These are phyloP conservation scores for Metschnikowia arizonensis DNA, from an alignment of 805 yeast species.

Conservation along the genomic window DNA sequence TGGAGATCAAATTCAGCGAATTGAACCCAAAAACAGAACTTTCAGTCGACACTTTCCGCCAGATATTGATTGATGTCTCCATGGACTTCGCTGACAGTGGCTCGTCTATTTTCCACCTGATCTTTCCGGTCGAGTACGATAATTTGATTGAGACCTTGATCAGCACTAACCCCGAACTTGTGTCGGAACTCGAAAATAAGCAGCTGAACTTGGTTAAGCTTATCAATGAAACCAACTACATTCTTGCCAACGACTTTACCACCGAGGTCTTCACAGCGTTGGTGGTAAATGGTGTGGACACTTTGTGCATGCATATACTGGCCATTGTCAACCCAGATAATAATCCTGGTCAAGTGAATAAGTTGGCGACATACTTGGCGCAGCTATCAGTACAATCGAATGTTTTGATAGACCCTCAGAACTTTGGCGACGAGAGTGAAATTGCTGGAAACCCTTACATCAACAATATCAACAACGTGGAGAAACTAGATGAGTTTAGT, in stretches of 20 bases:
- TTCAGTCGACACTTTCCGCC: constrained; percentile 55
- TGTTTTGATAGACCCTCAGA: constrained; percentile 44
- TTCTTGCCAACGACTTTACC: constrained; percentile 33
- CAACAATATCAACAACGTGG: constrained; percentile 36
- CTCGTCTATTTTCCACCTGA: constrained; percentile 20
- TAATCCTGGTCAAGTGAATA: constrained; percentile 16
- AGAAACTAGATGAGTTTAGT: constrained; percentile 78
- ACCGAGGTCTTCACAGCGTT: constrained; percentile 29
- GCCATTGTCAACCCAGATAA: constrained; percentile 23
- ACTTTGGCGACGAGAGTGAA: constrained; percentile 21
- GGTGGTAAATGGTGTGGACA: constrained; percentile 32
- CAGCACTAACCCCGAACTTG: constrained; percentile 43
- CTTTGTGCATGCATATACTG: constrained; percentile 32
- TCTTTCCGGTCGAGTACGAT: constrained; percentile 38
- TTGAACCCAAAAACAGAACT: constrained; percentile 73
- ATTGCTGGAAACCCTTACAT: constrained; percentile 39
- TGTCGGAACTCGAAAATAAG: constrained; percentile 33
- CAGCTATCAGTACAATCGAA: constrained; percentile 63
- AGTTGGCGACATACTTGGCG: constrained; percentile 67
- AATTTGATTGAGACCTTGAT: constrained; percentile 45
- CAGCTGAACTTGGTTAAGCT: constrained; percentile 38
- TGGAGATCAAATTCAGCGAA: constrained; percentile 55
- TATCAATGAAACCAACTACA: constrained; percentile 43
- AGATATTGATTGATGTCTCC: constrained; percentile 24
- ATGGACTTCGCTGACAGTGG: constrained; percentile 19